Conservation (phyloP, 768 basidiomycete genomes). For the Psilocybe tampanensis region DNA sequence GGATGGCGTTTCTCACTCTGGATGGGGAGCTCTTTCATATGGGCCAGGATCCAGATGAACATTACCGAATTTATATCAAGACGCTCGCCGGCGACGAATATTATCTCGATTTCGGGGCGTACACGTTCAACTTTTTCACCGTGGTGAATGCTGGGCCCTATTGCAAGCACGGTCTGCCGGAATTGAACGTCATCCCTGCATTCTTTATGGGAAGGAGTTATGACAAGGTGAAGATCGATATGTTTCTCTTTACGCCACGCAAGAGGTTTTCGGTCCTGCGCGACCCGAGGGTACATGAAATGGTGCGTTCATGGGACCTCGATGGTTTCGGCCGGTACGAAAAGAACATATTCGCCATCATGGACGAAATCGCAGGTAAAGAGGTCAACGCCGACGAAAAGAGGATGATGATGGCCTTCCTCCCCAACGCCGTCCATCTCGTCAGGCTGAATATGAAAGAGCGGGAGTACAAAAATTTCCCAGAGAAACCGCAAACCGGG, state of each 20-base stretch:
- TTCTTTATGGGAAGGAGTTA: neutral
- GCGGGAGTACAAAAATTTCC: constrained; percentile 23
- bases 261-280: neutral
- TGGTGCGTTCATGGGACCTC: constrained; percentile 6
- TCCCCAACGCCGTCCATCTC: neutral
- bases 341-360: constrained; percentile 24
- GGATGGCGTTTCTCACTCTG: constrained; percentile 35
- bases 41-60: constrained; percentile 46
- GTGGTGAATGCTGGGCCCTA: neutral
- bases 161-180: neutral
- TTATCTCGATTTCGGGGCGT: constrained; percentile 43
- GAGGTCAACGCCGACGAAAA: constrained; percentile 20
- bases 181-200: neutral
- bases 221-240: neutral
- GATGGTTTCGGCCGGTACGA: constrained; percentile 11
- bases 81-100: constrained; percentile 43
- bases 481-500: constrained; percentile 17
- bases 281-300: constrained; percentile 15
- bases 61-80: constrained; percentile 54
- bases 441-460: neutral
- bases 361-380: constrained; percentile 31
- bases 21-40: constrained; percentile 23
- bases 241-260: neutral
- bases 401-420: constrained; percentile 21
- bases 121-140: constrained; percentile 30